phyloP scores from a whole-genome alignment of 2,329 filamentous ascomycete species.

The Emericellopsis cladophorae region DNA sequence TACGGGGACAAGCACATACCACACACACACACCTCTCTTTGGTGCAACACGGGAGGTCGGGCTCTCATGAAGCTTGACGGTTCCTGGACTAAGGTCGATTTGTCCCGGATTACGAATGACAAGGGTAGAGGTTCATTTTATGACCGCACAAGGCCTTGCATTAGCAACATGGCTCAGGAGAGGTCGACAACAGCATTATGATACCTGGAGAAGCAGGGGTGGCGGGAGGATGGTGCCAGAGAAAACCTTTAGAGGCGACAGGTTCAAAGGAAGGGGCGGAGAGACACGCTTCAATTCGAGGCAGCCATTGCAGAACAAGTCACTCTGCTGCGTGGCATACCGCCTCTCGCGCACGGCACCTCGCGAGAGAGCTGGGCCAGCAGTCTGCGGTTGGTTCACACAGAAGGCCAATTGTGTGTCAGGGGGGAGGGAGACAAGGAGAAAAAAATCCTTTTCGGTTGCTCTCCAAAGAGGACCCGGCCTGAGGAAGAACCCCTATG shows the following conservation, averaged over 20 bases:
- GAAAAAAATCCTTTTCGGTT: not conserved
- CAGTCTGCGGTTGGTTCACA: not conserved
- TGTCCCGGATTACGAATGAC: too few species aligned
- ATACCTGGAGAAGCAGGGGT: not conserved
- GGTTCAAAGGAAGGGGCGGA: too few species aligned
- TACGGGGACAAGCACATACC: too few species aligned
- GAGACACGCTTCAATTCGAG: too few species aligned
- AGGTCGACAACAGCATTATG: not conserved
- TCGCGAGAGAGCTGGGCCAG: conserved; percentile 1
- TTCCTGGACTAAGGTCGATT: too few species aligned
- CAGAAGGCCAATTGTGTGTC: not conserved
- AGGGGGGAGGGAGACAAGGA: not conserved
- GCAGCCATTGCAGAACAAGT: not conserved
- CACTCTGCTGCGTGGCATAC: not conserved
- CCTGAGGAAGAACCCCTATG: too few species aligned
- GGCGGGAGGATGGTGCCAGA: not conserved
- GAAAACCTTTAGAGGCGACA: too few species aligned
- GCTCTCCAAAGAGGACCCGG: too few species aligned
- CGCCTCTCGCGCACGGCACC: conserved; percentile 3
- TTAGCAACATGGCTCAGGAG: not conserved
- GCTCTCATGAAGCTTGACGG: too few species aligned
- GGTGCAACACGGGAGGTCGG: too few species aligned
- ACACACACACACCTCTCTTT: too few species aligned
- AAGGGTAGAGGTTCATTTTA: not conserved
- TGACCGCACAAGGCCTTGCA: not conserved